phyloP scores from a whole-genome alignment of 2,329 filamentous ascomycete species.

The Ophiostoma ips region DNA sequence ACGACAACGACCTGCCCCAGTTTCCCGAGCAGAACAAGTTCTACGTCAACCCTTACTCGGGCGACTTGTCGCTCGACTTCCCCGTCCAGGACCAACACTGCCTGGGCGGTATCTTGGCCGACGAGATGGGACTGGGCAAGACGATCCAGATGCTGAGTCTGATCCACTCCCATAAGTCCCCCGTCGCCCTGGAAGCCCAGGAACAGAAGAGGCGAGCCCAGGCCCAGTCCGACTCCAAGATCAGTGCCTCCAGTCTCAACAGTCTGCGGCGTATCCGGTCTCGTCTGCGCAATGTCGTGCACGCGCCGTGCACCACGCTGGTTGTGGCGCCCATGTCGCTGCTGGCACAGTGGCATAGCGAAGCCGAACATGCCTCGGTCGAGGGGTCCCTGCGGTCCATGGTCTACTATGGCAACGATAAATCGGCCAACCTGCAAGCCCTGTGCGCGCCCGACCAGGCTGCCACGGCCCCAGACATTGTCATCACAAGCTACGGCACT shows the following conservation, averaged over 20 bases:
- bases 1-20: constrained; percentile 58
- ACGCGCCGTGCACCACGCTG: constrained; percentile 77
- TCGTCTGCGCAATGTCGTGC: constrained; percentile 33
- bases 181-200: constrained; percentile 30
- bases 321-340: constrained; percentile 96
- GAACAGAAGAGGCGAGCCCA: constrained; percentile 14
- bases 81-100: constrained; percentile 91
- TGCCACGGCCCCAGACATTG: constrained; percentile 65
- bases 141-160: constrained; percentile 97
- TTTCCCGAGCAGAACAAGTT: constrained; percentile 59
- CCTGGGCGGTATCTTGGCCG: constrained; percentile 80
- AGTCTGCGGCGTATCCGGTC: constrained; percentile 32
- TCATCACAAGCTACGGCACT: constrained; percentile 90
- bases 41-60: constrained; percentile 95
- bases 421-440: constrained; percentile 60
- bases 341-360: constrained; percentile 92
- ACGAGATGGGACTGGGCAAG: constrained; percentile 96
- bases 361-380: constrained; percentile 80
- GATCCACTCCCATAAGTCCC: constrained; percentile 67
- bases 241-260: constrained; percentile 33
- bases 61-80: constrained; percentile 82
- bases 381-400: constrained; percentile 69
- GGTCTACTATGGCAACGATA: constrained; percentile 86
- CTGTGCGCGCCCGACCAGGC: constrained; percentile 66
- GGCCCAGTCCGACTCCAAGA: constrained; percentile 11